phyloP scores from a whole-genome alignment of 129 eudicot species.

The Pittosporum tobira region DNA sequence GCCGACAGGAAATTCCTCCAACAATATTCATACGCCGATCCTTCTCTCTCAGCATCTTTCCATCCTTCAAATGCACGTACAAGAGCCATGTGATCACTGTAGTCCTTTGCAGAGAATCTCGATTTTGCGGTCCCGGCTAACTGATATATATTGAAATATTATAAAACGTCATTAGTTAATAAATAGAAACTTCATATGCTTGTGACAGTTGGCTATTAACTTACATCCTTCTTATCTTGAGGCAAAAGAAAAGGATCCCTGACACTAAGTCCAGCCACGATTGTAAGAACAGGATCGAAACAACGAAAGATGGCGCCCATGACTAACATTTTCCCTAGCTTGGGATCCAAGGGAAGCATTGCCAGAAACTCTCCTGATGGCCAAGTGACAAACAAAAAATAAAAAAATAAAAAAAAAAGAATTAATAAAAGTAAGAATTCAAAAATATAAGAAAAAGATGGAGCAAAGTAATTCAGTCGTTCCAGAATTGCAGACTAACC shows the following conservation, averaged over 20 bases:
- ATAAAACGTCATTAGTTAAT: constrained; percentile 11
- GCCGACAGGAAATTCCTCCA: constrained; percentile 96
- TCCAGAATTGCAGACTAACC: constrained; percentile 47
- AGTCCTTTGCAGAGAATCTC: constrained; percentile 92
- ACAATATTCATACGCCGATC: constrained; percentile 89
- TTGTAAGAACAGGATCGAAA: constrained; percentile 91
- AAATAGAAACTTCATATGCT: no score
- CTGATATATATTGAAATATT: constrained; percentile 36
- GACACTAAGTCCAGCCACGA: constrained; percentile 97
- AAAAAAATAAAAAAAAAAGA: constrained; percentile 6
- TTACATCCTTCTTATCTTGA: constrained; percentile 91
- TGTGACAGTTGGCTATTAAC: no score
- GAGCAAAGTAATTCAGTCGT: background rate
- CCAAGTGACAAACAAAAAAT: no score
- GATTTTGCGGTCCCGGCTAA: constrained; percentile 93
- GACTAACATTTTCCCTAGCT: constrained; percentile 94
- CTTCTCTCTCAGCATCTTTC: constrained; percentile 99
- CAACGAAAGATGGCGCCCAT: constrained; percentile 95
- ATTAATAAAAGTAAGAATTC: background rate
- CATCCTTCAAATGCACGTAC: constrained; percentile 99
- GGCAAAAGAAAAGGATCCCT: constrained; percentile 99
- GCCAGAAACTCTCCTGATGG: constrained; percentile 67
- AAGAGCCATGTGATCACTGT: constrained; percentile 98
- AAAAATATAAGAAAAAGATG: background rate
- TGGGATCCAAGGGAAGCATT: constrained; percentile 95